phyloP scores from a whole-genome alignment of 225 moss, liverwort and hornwort genomes.

The Anthoceros angustus region DNA sequence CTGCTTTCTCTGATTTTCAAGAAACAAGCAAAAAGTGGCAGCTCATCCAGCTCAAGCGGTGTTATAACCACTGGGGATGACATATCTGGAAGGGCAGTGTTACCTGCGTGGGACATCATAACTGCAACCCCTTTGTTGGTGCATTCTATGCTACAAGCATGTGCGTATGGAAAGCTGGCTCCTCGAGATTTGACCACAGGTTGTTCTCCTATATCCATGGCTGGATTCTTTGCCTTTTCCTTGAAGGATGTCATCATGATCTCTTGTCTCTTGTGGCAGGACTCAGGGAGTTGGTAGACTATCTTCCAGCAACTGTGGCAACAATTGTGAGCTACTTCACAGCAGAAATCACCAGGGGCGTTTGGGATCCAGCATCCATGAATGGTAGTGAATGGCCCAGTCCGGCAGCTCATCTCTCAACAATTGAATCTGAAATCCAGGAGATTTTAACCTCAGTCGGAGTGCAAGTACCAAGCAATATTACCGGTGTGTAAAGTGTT shows the following conservation, averaged over 20 bases:
- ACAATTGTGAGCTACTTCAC: conserved; percentile 71
- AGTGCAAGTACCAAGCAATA: conserved; percentile 49
- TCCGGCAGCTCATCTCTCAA: conserved; percentile 74
- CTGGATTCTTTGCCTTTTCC: not conserved
- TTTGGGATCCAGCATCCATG: conserved; percentile 85
- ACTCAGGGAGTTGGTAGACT: conserved; percentile 75
- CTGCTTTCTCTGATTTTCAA: conserved; percentile 77
- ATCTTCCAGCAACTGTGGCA: conserved; percentile 71
- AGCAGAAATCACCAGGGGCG: conserved; percentile 61
- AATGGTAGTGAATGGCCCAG: conserved; percentile 98
- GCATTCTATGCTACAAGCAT: conserved; percentile 73
- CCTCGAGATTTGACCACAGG: conserved; percentile 86
- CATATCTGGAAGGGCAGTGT: conserved; percentile 45
- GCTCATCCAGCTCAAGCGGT: conserved; percentile 17
- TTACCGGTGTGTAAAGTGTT: conserved; percentile 29
- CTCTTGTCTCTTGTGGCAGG: conserved; percentile 17
- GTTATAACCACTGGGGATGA: conserved; percentile 41
- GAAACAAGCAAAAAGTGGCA: conserved; percentile 36
- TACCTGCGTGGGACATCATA: conserved; percentile 74
- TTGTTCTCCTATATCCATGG: conserved; percentile 6
- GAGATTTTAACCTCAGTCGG: conserved; percentile 53
- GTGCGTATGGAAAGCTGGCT: conserved; percentile 59
- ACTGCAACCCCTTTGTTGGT: conserved; percentile 66
- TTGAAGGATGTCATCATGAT: not conserved
- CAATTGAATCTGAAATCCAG: conserved; percentile 70